Base-by-base conservation (phyloP, 139 green algal genomes). In the Chlamydomonas urium region DNA sequence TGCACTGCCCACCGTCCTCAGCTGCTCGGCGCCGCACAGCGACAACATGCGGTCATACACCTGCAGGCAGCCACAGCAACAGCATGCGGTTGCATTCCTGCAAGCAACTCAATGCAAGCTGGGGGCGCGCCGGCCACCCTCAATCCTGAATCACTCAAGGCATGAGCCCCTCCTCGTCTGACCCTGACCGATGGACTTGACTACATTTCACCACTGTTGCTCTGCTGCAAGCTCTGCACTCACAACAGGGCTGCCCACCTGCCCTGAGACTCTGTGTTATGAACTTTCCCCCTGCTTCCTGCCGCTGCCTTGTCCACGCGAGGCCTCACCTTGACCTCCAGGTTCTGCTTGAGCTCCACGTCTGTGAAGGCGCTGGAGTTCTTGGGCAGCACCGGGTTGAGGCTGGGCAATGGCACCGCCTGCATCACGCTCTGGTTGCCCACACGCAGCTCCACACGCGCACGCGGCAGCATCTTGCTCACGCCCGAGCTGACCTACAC, bases 291-390 rank as follows among this genome's bases (percentile, higher is more conserved):
- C n/a, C n/a, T n/a, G n/a, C n/a, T n/a, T n/a, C n/a, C n/a, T n/a
- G n/a, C n/a, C n/a, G n/a, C n/a, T n/a, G n/a, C n/a, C n/a, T n/a
- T n/a, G n/a, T 62, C 53, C 53, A 62, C 14, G 23, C 14, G 5
- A 62, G 23, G 34, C 5, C 33, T 71, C 19, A 81, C 73, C 75
- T 75, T 47, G 14, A 85, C 23, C 19, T 26, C 31, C 23, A 88
- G 29, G 23, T 42, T 68, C 35, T 60, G 65, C n/a, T 77, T 74
- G 61, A 86, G 38, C 26, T 73, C 34, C n/a, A 89, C 73, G 32
- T 82, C 70, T 37, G 75, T 8, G 42, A 89, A 85, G 29, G 21
- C 24, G 47, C 38, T 17, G 23, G 33, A 59, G 63, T 79, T 83
- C 29, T 35, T 4, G 4, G 69, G 26, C 38, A 61, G 19, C 36